A percentile compares a stretch with the other conserved stretches of the same genome.
Conservation (phyloP, 2,329 filamentous ascomycete species). For the Cadophora gregata region DNA sequence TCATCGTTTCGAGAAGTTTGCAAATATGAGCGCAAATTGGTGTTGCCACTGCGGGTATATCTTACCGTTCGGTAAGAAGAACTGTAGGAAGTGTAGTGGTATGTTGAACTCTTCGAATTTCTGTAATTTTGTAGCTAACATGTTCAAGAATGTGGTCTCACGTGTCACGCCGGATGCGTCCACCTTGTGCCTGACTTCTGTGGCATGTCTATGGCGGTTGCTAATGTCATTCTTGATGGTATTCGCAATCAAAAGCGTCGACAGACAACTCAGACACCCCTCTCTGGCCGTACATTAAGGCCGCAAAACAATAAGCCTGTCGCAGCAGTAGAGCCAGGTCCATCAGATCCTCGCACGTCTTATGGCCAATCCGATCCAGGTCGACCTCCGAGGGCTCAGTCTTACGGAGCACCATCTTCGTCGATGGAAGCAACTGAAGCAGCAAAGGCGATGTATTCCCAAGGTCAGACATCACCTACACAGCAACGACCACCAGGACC, state of each 20-base stretch:
- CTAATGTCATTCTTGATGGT: constrained; percentile 90
- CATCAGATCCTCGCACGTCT: constrained; percentile 38
- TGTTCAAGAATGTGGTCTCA: constrained; percentile 80
- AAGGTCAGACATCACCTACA: constrained; percentile 53
- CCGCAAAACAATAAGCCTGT: constrained; percentile 37
- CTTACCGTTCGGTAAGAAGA: constrained; percentile 92
- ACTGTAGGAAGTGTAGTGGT: constrained; percentile 90
- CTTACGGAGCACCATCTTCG: constrained; percentile 47
- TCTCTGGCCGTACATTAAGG: constrained; percentile 40
- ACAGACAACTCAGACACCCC: constrained; percentile 49
- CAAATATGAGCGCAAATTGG: constrained; percentile 98
- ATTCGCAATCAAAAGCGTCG: constrained; percentile 78
- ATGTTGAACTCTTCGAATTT: constrained; percentile 43
- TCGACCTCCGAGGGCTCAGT: constrained; percentile 42
- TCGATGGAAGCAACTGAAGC: constrained; percentile 64
- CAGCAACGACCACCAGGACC: constrained; percentile 55
- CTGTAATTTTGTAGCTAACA: constrained; percentile 39
- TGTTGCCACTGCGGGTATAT: constrained; percentile 99
- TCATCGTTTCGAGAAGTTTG: constrained; percentile 95
- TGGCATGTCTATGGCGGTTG: constrained; percentile 98
- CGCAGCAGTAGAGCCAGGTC: constrained; percentile 27
- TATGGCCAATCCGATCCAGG: constrained; percentile 40
- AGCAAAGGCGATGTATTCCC: constrained; percentile 66
- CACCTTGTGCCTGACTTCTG: constrained; percentile 98
- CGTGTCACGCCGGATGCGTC: constrained; percentile 87